Evolutionary conservation across 257 asterid genomes (phyloP).

Genomic region (Paulownia fortunei): DNA sequence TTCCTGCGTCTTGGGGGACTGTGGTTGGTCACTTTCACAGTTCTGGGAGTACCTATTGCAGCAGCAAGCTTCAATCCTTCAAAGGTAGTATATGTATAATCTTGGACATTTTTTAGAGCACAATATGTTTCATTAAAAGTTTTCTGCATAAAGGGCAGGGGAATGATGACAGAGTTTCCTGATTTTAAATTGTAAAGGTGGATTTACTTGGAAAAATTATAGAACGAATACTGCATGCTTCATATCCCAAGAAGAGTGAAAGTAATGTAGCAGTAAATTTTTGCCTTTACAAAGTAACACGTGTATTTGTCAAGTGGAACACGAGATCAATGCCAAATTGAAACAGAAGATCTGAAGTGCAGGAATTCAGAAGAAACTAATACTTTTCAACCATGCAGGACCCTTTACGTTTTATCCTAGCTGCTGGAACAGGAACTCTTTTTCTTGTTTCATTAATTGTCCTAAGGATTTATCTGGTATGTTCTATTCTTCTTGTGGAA

Average conservation of each 20-base stretch:
- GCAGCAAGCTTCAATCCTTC: slow-evolving; percentile 84
- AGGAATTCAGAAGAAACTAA: slow-evolving; percentile 4
- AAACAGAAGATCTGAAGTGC: no score
- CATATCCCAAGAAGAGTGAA: no score
- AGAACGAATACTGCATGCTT: no score
- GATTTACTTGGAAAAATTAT: no score
- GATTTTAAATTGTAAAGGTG: no score
- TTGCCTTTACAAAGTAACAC: no score
- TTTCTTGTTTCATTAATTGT: slow-evolving; percentile 80
- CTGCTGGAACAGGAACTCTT: slow-evolving; percentile 87
- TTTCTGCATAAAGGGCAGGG: neutral
- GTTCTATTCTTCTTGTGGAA: neutral
- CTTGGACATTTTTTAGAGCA: neutral
- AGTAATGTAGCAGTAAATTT: no score
- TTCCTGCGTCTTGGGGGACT: slow-evolving; percentile 86
- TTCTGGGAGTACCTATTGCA: slow-evolving; percentile 86
- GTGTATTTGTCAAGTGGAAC: no score
- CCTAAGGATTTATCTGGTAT: slow-evolving; percentile 90
- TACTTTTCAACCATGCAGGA: slow-evolving; percentile 57
- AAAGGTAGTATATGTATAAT: slow-evolving; percentile 44
- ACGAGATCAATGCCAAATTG: no score
- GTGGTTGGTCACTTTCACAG: slow-evolving; percentile 80
- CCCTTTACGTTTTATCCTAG: slow-evolving; percentile 69
- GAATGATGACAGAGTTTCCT: no score
- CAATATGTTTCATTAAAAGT: neutral